These are phyloP conservation scores for Aplosporella prunicola DNA, from an alignment of 2,329 filamentous ascomycete species.

Conservation along the genomic window DNA sequence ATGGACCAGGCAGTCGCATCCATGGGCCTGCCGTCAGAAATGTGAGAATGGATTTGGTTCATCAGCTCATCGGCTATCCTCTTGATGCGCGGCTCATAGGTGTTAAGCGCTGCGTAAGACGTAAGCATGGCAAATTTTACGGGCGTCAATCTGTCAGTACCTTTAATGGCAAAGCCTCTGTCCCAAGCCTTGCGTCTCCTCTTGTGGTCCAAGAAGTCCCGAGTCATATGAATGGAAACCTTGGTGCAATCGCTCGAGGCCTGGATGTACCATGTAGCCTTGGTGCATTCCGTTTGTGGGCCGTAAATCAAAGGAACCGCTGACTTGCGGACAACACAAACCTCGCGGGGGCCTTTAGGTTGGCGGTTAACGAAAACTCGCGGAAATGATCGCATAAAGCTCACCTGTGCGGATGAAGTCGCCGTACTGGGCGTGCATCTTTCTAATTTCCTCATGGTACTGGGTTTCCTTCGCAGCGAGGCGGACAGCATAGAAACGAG, in stretches of 20 bases:
- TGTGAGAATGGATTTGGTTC: slow-evolving; percentile 17
- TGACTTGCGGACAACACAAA: slow-evolving; percentile 21
- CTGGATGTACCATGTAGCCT: slow-evolving; percentile 21
- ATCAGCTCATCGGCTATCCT: slow-evolving; percentile 21
- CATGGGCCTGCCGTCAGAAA: slow-evolving; percentile 12
- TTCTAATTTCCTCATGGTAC: slow-evolving; percentile 19
- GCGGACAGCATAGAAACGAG: slow-evolving; percentile 30
- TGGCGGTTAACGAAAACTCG: neutral
- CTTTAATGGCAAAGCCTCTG: slow-evolving; percentile 22
- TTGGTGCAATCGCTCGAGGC: slow-evolving; percentile 14
- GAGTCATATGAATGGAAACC: slow-evolving; percentile 19
- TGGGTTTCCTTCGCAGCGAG: slow-evolving; percentile 17
- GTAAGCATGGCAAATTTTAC: neutral
- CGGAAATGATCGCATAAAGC: neutral
- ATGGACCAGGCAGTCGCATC: slow-evolving; percentile 26
- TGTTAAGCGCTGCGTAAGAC: slow-evolving; percentile 19
- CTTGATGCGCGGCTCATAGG: slow-evolving; percentile 27
- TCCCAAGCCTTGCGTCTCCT: slow-evolving; percentile 25
- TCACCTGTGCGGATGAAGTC: slow-evolving; percentile 25
- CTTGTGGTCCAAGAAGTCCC: slow-evolving; percentile 22
- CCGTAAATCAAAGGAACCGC: slow-evolving; percentile 23
- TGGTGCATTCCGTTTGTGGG: slow-evolving; percentile 21
- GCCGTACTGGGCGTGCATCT: slow-evolving; percentile 21
- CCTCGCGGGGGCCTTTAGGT: slow-evolving; percentile 21
- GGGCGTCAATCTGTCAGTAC: slow-evolving; percentile 5